Evolutionary conservation across 1,139 yeast species (phyloP).

Genomic region (Candida pseudocylindracea): DNA sequence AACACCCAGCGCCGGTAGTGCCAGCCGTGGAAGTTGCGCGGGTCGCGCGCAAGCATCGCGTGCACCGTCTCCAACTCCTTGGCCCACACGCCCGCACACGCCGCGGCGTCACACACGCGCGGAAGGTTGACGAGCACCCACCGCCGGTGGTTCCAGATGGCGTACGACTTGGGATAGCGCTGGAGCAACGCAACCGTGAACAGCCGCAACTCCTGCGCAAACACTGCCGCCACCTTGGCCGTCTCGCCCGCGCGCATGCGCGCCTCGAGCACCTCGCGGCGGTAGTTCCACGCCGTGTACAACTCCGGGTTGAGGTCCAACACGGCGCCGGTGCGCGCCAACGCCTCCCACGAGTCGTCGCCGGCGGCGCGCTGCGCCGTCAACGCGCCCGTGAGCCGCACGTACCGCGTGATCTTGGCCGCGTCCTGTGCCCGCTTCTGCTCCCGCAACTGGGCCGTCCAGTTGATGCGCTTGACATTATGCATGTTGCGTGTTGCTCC

Average conservation of each 20-base stretch:
- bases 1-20: slow-evolving; percentile 68
- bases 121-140: slow-evolving; percentile 48
- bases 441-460: slow-evolving; percentile 31
- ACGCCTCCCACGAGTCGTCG: slow-evolving; percentile 14
- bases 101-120: slow-evolving; percentile 8
- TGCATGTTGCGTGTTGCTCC: too few species aligned
- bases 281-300: slow-evolving; percentile 76
- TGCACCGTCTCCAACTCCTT: slow-evolving; percentile 48
- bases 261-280: slow-evolving; percentile 33
- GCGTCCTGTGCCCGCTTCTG: slow-evolving; percentile 33
- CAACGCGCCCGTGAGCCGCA: slow-evolving; percentile 18
- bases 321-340: slow-evolving; percentile 26
- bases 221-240: slow-evolving; percentile 8
- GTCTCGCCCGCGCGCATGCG: background rate
- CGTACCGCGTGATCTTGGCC: slow-evolving; percentile 30
- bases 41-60: slow-evolving; percentile 45
- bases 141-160: slow-evolving; percentile 89
- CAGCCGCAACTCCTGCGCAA: slow-evolving; percentile 40
- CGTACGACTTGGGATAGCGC: slow-evolving; percentile 69
- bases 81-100: slow-evolving; percentile 25
- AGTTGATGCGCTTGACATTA: slow-evolving; percentile 28
- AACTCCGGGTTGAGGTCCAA: slow-evolving; percentile 62
- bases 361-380: slow-evolving; percentile 12
- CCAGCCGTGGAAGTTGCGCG: slow-evolving; percentile 92
- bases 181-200: slow-evolving; percentile 30